These are phyloP conservation scores for Penstemon davidsonii DNA, from an alignment of 257 asterid genomes.

Conservation along the genomic window DNA sequence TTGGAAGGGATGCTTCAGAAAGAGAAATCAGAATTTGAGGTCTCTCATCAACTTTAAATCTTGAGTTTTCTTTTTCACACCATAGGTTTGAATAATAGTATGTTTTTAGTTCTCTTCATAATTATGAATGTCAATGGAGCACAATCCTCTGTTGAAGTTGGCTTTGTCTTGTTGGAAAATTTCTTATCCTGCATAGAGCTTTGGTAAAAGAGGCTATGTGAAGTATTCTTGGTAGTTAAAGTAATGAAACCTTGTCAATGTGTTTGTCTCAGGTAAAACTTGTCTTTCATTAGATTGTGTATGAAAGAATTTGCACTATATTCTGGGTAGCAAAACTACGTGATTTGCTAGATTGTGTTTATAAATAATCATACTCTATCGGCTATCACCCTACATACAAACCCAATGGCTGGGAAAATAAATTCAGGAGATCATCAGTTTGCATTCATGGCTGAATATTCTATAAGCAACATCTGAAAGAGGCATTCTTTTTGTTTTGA, in stretches of 20 bases:
- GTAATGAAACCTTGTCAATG: not conserved
- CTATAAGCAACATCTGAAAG: constrained; percentile 7
- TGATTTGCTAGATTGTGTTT: constrained; percentile 3
- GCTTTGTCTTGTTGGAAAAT: constrained; percentile 2
- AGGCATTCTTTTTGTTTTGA: not conserved
- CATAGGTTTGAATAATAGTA: constrained; percentile 4
- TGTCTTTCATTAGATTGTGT: not conserved
- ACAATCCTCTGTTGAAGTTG: not conserved
- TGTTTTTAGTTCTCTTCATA: constrained; percentile 4
- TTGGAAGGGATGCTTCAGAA: constrained; percentile 71
- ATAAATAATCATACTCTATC: constrained; percentile 1
- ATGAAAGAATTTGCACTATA: not conserved
- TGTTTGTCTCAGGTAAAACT: constrained; percentile 13
- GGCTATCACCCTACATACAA: not conserved
- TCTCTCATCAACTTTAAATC: constrained; percentile 34
- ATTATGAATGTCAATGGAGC: constrained; percentile 19
- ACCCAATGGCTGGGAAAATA: not conserved
- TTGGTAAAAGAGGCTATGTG: constrained; percentile 11
- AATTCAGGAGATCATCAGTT: not conserved
- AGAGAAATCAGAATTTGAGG: constrained; percentile 90
- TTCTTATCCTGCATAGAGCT: constrained; percentile 17
- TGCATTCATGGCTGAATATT: constrained; percentile 12
- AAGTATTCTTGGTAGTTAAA: not conserved
- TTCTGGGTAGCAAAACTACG: not conserved
- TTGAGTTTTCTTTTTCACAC: constrained; percentile 19